Base-by-base conservation (phyloP, 495 filamentous ascomycete genomes). In the Melanomma pulvis-pyrius region DNA sequence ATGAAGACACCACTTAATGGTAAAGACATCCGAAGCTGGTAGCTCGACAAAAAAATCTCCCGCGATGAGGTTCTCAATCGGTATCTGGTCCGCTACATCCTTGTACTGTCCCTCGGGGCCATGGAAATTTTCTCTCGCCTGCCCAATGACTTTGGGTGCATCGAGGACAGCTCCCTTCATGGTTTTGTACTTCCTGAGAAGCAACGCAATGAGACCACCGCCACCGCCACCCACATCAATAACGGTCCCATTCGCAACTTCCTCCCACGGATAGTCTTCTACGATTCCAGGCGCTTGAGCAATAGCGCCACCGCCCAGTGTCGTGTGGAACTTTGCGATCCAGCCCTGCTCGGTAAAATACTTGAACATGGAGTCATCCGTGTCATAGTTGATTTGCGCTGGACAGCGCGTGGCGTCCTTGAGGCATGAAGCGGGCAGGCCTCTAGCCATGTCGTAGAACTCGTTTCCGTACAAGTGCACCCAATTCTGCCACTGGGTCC, bases 401-500 rank as follows among this genome's bases (percentile, higher is more conserved):
- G 73, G 62, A 11, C 29, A 58, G 2, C 73, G 62, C 0, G 44
- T 56, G 17, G 59, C 28, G 19, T 44, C 54, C 12, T 41, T 44
- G 46, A 53, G 48, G 30, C 55, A 30, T 1, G 68, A 25, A 0
- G n/a, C 47, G 0, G 75, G 75, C 17, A 78, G 71, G 11, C 74
- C 73, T 17, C 70, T 59, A 1, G 74, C 71, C 56, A 78, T 74
- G 61, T 76, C 73, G 62, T 78, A 78, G 65, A 76, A 76, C 48
- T 76, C 61, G 39, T 74, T 74, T 1, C 73, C 71, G 44, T 78
- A 78, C 0, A 75, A 57, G 4, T 70, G 36, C 0, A 75, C 71
- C 75, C 75, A 78, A 46, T 68, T 70, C 8, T 65, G 65, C 76
- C 76, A 77, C 64, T 77, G 74, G 0, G 75, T 76, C 75, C 76